phyloP scores from a whole-genome alignment of 208 protist species.

The Novymonas esmeraldas region DNA sequence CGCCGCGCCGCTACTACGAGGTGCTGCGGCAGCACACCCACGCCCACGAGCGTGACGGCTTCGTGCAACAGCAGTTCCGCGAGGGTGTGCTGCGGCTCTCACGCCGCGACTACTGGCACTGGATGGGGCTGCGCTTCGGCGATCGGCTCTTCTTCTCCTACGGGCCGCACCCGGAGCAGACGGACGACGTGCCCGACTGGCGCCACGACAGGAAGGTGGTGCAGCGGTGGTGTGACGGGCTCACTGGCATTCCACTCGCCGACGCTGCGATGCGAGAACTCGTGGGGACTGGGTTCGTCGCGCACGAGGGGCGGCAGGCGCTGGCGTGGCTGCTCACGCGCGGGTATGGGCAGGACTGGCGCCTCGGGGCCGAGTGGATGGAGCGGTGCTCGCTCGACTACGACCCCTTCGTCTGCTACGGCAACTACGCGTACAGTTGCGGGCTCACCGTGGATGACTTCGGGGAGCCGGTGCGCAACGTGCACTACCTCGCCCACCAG shows the following conservation, averaged over 20 bases:
- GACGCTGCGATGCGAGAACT: conserved; percentile 91
- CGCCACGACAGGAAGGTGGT: conserved; percentile 82
- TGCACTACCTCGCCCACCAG: conserved; percentile 84
- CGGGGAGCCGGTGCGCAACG: conserved; percentile 75
- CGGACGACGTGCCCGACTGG: conserved; percentile 74
- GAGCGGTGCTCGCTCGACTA: conserved; percentile 90
- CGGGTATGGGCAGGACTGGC: conserved; percentile 90
- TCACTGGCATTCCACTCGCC: conserved; percentile 89
- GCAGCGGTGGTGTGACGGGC: conserved; percentile 80
- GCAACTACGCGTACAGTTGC: conserved; percentile 77
- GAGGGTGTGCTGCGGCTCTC: conserved; percentile 81
- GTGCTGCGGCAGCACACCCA: conserved; percentile 59
- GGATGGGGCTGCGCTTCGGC: conserved; percentile 85
- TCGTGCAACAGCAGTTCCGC: conserved; percentile 81
- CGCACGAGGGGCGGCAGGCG: conserved; percentile 74
- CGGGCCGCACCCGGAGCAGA: conserved; percentile 81
- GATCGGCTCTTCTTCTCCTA: conserved; percentile 81
- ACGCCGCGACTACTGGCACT: conserved; percentile 91
- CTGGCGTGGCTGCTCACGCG: conserved; percentile 83
- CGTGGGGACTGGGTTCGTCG: conserved; percentile 77
- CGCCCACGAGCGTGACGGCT: conserved; percentile 62
- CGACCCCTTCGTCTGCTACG: conserved; percentile 91
- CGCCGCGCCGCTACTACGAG: conserved; percentile 81
- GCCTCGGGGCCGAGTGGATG: conserved; percentile 89
- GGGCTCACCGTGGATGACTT: conserved; percentile 86